A percentile compares a stretch with the other conserved stretches of the same genome.
Conservation (phyloP, 2,329 filamentous ascomycete genomes). For the Gliomastix tumulicola region DNA sequence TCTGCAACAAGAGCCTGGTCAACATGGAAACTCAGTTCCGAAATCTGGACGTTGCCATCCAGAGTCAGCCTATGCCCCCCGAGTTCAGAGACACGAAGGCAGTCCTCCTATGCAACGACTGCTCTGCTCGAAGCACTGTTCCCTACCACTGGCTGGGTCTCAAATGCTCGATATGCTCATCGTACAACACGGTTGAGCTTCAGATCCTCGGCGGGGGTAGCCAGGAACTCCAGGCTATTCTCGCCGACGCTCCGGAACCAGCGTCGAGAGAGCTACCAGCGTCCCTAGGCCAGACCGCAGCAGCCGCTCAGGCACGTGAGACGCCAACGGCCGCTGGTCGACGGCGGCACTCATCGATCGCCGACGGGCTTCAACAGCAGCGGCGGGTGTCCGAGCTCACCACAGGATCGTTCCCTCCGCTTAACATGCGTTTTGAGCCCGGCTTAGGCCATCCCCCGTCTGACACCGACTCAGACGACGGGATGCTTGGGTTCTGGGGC, state of each 20-base stretch:
- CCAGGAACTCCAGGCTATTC: conserved; percentile 15
- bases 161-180: conserved; percentile 71
- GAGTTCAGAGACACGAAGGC: conserved; percentile 76
- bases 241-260: conserved; percentile 2
- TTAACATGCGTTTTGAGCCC: conserved; percentile 8
- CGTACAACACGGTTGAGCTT: conserved; percentile 63
- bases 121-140: conserved; percentile 77
- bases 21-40: conserved; percentile 97
- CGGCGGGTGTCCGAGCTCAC: conserved; percentile 28
- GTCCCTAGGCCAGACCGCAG: neutral
- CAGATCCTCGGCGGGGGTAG: conserved; percentile 45
- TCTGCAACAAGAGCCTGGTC: conserved; percentile 92
- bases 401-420: conserved; percentile 37
- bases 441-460: conserved; percentile 8
- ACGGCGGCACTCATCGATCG: conserved; percentile 31
- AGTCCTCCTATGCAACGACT: conserved; percentile 90
- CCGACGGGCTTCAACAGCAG: conserved; percentile 23
- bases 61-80: conserved; percentile 83
- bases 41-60: conserved; percentile 81
- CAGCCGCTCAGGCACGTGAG: neutral
- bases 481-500: conserved; percentile 52
- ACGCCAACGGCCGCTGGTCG: conserved; percentile 11
- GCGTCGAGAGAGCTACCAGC: too few relatives aligned
- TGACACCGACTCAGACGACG: conserved; percentile 42
- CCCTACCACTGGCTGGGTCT: conserved; percentile 91